phyloP scores from a whole-genome alignment of 2,329 filamentous ascomycete genomes.

The Hypocreales sp. region DNA sequence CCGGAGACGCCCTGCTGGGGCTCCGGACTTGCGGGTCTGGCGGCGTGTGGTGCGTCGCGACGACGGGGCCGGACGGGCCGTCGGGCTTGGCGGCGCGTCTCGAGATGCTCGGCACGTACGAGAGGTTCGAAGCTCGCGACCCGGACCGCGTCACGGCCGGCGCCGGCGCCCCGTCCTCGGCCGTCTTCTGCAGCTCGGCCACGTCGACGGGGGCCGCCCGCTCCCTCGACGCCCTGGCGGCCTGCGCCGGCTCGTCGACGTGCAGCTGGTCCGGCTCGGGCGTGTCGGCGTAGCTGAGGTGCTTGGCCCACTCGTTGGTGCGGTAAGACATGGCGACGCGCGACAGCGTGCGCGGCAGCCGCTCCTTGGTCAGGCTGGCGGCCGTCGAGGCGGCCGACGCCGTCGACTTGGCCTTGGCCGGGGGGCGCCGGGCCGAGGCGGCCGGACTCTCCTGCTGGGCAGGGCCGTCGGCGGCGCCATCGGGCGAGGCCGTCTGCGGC shows the following conservation, averaged over 20 bases:
- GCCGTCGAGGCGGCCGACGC: conserved; percentile 26
- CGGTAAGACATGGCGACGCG: conserved; percentile 69
- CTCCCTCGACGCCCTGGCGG: conserved; percentile 22
- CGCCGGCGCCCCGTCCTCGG: conserved; percentile 29
- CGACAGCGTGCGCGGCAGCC: conserved; percentile 56
- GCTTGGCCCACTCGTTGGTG: conserved; percentile 94
- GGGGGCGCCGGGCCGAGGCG: conserved; percentile 5
- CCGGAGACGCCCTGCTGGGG: conserved; percentile 9
- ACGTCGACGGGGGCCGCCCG: conserved; percentile 45
- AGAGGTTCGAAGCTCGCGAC: conserved; percentile 12
- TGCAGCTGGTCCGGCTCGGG: conserved; percentile 50
- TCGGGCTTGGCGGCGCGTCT: conserved; percentile 3
- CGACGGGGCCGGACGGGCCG: neutral
- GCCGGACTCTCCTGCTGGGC: conserved; percentile 1
- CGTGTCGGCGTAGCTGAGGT: conserved; percentile 60
- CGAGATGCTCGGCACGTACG: conserved; percentile 4
- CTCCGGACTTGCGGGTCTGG: too few species aligned
- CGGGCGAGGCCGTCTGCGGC: neutral
- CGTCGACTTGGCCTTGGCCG: conserved; percentile 22
- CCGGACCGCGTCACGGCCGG: conserved; percentile 12
- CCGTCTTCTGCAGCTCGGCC: conserved; percentile 48
- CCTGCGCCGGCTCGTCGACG: conserved; percentile 19
- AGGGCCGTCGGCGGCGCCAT: neutral
- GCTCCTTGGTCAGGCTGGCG: conserved; percentile 38
- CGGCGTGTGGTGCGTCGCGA: neutral